Conservation (phyloP, 2,329 filamentous ascomycete genomes). For the Fusarium longipes region DNA sequence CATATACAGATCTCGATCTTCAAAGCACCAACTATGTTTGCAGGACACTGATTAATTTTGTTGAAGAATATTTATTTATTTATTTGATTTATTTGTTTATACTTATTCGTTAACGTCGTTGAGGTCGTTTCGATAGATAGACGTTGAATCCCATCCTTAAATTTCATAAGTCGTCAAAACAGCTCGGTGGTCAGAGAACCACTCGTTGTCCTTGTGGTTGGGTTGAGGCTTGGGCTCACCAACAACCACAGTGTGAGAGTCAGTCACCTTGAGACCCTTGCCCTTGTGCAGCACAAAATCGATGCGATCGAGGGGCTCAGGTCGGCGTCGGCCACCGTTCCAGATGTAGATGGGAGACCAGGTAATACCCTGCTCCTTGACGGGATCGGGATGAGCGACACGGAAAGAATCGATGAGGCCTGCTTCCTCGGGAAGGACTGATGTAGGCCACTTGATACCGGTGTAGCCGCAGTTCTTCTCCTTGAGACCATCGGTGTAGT, state of each 20-base stretch:
- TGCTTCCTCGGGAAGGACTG: slow-evolving; percentile 48
- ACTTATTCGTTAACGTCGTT: slow-evolving; percentile 18
- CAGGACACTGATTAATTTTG: neutral
- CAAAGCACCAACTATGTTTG: too few relatives aligned
- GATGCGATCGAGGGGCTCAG: slow-evolving; percentile 57
- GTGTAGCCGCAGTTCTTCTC: slow-evolving; percentile 53
- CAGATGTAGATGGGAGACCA: slow-evolving; percentile 56
- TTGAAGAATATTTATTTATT: neutral
- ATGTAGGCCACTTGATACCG: slow-evolving; percentile 54
- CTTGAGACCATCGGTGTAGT: slow-evolving; percentile 52
- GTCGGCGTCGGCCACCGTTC: slow-evolving; percentile 50
- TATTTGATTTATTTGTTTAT: slow-evolving; percentile 5
- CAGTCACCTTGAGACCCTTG: slow-evolving; percentile 45
- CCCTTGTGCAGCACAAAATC: slow-evolving; percentile 58
- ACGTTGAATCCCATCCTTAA: slow-evolving; percentile 2
- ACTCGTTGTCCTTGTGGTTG: slow-evolving; percentile 53
- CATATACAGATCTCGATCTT: too few relatives aligned
- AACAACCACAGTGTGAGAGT: slow-evolving; percentile 49
- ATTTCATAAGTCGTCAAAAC: slow-evolving; percentile 49
- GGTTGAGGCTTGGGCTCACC: slow-evolving; percentile 52
- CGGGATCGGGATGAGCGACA: slow-evolving; percentile 52
- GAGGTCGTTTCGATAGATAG: neutral
- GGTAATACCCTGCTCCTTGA: slow-evolving; percentile 49
- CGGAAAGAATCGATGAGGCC: slow-evolving; percentile 57
- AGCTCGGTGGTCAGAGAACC: slow-evolving; percentile 56